phyloP scores from a whole-genome alignment of 306 rosid genomes.

The Gastrolobium villosum region DNA sequence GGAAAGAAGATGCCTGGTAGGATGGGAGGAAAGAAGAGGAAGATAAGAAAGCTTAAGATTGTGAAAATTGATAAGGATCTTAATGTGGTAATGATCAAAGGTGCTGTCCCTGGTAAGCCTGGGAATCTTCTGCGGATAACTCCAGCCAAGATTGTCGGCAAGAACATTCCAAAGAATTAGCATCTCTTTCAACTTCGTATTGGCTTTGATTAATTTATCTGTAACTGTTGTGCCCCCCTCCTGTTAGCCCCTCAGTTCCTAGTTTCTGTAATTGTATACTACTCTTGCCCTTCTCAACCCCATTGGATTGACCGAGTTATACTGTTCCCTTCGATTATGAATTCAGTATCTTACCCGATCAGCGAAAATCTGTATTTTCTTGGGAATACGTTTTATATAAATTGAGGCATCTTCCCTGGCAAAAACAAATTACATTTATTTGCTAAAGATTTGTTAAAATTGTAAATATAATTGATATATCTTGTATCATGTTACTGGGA shows the following conservation, averaged over 20 bases:
- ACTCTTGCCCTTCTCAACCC: background rate
- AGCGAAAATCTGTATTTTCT: background rate
- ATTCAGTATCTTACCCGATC: background rate
- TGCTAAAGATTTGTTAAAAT: too few species aligned
- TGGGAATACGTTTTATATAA: background rate
- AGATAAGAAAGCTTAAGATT: conserved; percentile 93
- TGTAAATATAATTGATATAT: too few species aligned
- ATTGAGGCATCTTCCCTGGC: too few species aligned
- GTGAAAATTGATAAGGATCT: conserved; percentile 90
- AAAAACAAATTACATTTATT: too few species aligned
- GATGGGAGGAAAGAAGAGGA: conserved; percentile 94
- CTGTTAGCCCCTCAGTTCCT: background rate
- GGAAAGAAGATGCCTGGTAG: conserved; percentile 99
- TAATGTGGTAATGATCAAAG: conserved; percentile 90
- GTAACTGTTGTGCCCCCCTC: background rate
- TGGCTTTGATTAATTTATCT: background rate
- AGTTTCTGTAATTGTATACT: conserved; percentile 34
- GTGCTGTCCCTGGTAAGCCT: conserved; percentile 97
- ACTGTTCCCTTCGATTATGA: background rate
- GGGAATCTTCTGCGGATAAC: conserved; percentile 91
- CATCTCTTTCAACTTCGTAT: background rate
- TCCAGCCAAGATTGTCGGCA: conserved; percentile 96
- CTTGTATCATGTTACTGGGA: too few species aligned
- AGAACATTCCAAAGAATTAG: conserved; percentile 90
- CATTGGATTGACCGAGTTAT: background rate